Evolutionary conservation across 1,284 basidiomycete genomes (phyloP), one percentile per base, ranked within the genome.

Genomic region (Sanghuangporus weigelae): DNA sequence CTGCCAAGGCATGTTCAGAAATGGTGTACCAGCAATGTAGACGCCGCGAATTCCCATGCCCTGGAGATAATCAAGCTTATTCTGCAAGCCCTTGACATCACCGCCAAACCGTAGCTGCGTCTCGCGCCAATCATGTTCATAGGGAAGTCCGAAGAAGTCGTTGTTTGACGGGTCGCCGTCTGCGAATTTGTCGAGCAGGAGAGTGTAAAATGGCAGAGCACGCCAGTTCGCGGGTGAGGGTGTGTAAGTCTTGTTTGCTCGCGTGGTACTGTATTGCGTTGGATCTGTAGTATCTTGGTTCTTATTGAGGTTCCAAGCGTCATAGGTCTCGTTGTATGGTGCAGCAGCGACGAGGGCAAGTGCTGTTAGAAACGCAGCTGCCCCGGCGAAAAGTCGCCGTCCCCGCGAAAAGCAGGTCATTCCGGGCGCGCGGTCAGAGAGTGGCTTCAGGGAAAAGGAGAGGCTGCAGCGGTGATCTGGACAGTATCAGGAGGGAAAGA

Each of bases 1-100:
- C 74, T 95, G 90, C 94, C 94, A 96, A 19, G 93, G 78, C 94
- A 96, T 95, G 81, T 96, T 96, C 67, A 96, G 67, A 75, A 94
- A 96, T 57, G 89, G 86, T 0, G 94, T 96, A 61, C 94, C 94
- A 35, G 94, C 93, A 71, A 95, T 89, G 77, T 93, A 96, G 70
- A 96, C 86, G 58, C 86, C 81, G 68, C 81, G 80, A 70, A 93
- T 79, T 67, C 94, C 94, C 91, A 95, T 95, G 66, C 90, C 90
- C 64, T 92, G 81, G 16, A 96, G 79, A 73, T 96, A 96, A 76
- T 96, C 94, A 67, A 96, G 79, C 66, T 83, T 86, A 50, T 84
- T 75, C 60, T 82, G 76, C 67, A 96, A 77, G 64, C 94, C 94
- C 63, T 83, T 84, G 68, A 93, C 80, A 74, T 96, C 94, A 64